These are phyloP conservation scores for Inga laurina DNA, from an alignment of 306 rosid genomes.

Conservation along the genomic window DNA sequence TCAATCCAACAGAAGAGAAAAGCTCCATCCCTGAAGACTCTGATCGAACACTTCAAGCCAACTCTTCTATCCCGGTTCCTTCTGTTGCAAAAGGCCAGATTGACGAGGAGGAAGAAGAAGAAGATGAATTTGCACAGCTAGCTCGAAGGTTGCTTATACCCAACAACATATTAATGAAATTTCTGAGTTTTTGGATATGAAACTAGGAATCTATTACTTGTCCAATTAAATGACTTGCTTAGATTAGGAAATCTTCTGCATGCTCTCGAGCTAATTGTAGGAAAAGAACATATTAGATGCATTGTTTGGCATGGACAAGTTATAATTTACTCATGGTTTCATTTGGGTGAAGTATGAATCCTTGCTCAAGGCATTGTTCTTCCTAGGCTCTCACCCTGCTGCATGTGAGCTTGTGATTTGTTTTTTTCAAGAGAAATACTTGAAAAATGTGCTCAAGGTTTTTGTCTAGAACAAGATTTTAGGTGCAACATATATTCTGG, in stretches of 20 bases:
- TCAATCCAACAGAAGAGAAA: conserved; percentile 47
- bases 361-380: not conserved
- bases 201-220: not conserved
- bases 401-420: not conserved
- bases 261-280: not conserved
- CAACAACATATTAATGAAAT: conserved; percentile 4
- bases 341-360: conserved; percentile 16
- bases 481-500: conserved; percentile 16
- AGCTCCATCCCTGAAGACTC: conserved; percentile 46
- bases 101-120: conserved; percentile 82
- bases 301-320: not conserved
- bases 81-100: conserved; percentile 40
- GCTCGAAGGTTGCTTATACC: conserved; percentile 75
- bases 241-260: conserved; percentile 7
- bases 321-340: conserved; percentile 4
- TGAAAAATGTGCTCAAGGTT: not conserved
- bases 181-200: conserved; percentile 3
- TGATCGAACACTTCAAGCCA: conserved; percentile 52
- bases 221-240: not conserved
- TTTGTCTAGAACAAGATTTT: not conserved
- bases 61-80: conserved; percentile 34
- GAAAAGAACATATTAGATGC: not conserved
- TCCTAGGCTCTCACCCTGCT: not conserved
- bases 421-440: not conserved
- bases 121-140: conserved; percentile 93